Evolutionary conservation across 129 eudicot genomes (phyloP).

Genomic region (Escallonia herrerae): DNA sequence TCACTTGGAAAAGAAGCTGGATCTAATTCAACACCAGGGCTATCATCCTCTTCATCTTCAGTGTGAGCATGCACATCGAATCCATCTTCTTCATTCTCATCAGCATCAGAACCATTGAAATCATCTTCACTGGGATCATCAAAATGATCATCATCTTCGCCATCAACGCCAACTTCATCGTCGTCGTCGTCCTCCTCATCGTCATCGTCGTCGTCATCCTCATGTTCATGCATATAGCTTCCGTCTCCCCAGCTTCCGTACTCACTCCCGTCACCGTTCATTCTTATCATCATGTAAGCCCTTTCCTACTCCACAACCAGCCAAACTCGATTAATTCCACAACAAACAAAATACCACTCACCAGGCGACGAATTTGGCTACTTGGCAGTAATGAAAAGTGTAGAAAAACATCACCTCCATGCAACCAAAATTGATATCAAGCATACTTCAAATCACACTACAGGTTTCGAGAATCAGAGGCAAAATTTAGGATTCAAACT

Average conservation of each 20-base stretch:
- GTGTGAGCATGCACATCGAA: constrained; percentile 75
- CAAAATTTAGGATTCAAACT: not conserved
- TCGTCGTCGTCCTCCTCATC: constrained; percentile 50
- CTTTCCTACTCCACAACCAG: constrained; percentile 58
- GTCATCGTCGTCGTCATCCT: constrained; percentile 35
- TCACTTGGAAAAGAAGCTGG: constrained; percentile 69
- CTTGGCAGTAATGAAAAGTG: not conserved
- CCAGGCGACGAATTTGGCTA: not conserved
- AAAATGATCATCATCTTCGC: constrained; percentile 18
- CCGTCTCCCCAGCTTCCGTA: constrained; percentile 80
- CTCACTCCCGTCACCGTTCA: constrained; percentile 50
- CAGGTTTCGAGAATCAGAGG: no score
- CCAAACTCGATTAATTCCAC: not conserved
- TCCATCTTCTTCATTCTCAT: constrained; percentile 62
- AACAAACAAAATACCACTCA: not conserved
- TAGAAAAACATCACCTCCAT: not conserved
- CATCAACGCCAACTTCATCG: constrained; percentile 37
- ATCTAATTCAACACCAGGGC: constrained; percentile 44
- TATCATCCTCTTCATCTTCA: constrained; percentile 39
- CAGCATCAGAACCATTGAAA: constrained; percentile 29
- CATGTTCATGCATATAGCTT: constrained; percentile 44
- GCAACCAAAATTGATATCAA: not conserved
- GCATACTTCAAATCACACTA: no score
- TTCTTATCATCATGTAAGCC: constrained; percentile 89
- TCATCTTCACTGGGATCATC: constrained; percentile 38